Conservation (phyloP, 2,329 filamentous ascomycete genomes). For the Cordyceps cicadae region DNA sequence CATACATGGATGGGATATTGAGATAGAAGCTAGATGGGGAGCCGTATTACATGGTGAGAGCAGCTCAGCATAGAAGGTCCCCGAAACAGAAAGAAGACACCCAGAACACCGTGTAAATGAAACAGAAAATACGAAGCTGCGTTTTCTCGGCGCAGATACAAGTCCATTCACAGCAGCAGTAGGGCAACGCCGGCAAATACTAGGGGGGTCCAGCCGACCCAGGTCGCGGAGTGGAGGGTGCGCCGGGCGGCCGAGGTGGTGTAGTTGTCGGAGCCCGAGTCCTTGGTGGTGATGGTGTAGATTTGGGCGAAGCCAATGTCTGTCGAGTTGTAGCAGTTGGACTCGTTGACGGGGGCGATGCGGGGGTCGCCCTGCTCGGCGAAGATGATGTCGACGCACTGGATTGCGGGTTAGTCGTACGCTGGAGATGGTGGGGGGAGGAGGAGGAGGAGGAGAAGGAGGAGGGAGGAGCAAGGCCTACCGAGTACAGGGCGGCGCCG, state of each 20-base stretch:
- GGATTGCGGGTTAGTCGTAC: background rate
- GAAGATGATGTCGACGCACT: constrained; percentile 95
- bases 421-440: no score
- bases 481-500: constrained; percentile 74
- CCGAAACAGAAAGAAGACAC: background rate
- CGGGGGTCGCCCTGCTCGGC: constrained; percentile 62
- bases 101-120: background rate
- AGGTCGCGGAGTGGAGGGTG: background rate
- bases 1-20: background rate
- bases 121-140: no score
- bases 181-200: background rate
- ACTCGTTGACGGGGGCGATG: constrained; percentile 63
- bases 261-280: constrained; percentile 27
- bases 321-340: constrained; percentile 84
- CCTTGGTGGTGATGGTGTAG: constrained; percentile 56
- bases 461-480: constrained; percentile 31
- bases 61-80: background rate
- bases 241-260: constrained; percentile 2
- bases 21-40: background rate
- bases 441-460: no score
- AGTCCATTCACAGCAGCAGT: background rate
- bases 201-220: constrained; percentile 13
- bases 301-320: constrained; percentile 69
- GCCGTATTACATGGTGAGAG: background rate
- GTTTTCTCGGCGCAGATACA: background rate